A percentile compares a stretch with the other conserved stretches of the same genome.
phyloP scores from a whole-genome alignment of 2,329 filamentous ascomycete species.

The Teratosphaeria destructans region DNA sequence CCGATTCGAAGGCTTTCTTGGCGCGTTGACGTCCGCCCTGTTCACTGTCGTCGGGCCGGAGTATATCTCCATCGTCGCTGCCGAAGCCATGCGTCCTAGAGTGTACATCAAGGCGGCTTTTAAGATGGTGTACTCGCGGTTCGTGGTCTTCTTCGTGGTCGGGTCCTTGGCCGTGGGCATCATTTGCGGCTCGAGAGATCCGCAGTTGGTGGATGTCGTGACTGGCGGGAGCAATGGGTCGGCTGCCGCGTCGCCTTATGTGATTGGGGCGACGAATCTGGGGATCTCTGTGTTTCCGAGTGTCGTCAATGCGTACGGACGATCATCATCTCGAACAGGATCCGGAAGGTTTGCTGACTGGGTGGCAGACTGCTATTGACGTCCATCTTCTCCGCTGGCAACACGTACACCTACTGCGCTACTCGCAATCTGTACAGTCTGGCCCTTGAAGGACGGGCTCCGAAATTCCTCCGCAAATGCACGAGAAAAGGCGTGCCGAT shows the following conservation, averaged over 20 bases:
- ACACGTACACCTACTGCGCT: constrained; percentile 46
- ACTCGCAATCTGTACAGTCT: constrained; percentile 44
- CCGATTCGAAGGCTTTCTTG: constrained; percentile 27
- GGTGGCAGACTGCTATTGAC: constrained; percentile 21
- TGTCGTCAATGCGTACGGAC: constrained; percentile 15
- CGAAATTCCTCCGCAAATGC: constrained; percentile 46
- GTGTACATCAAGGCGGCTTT: constrained; percentile 37
- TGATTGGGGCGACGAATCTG: constrained; percentile 27
- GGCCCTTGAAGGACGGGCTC: constrained; percentile 43
- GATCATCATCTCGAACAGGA: background rate
- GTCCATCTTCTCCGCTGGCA: constrained; percentile 46
- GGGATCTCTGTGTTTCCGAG: constrained; percentile 33
- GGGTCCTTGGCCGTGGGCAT: constrained; percentile 36
- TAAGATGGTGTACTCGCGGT: constrained; percentile 38
- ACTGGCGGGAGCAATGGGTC: constrained; percentile 7
- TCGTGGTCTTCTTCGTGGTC: constrained; percentile 38
- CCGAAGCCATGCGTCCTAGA: constrained; percentile 37
- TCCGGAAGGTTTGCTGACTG: background rate
- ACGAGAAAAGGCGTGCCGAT: constrained; percentile 53
- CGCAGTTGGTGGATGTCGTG: constrained; percentile 14
- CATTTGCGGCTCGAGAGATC: constrained; percentile 25
- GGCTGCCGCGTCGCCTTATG: constrained; percentile 15
- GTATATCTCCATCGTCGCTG: constrained; percentile 40
- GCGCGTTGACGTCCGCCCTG: constrained; percentile 28
- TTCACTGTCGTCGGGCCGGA: constrained; percentile 39